These are phyloP conservation scores for Yarrowia deformans DNA, from an alignment of 805 yeast genomes.

Conservation along the genomic window DNA sequence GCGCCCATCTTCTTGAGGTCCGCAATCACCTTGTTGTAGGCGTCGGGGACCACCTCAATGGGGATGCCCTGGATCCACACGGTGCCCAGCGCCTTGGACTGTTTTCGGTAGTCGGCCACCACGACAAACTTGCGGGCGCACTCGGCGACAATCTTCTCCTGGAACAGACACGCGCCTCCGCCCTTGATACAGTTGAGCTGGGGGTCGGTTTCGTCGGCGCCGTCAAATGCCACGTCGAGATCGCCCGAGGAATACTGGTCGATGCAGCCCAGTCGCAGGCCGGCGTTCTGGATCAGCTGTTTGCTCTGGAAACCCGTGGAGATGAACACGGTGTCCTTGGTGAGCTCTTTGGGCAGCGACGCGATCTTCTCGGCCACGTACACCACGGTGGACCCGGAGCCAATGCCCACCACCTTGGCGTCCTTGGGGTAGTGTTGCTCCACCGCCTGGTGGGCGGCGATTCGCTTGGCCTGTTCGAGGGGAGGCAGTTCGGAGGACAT, in stretches of 20 bases:
- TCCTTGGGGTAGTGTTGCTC: constrained; percentile 77
- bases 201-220: constrained; percentile 95
- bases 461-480: constrained; percentile 84
- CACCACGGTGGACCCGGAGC: constrained; percentile 97
- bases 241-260: constrained; percentile 73
- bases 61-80: constrained; percentile 93
- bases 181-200: constrained; percentile 90
- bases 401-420: constrained; percentile 86
- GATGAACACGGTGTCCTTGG: constrained; percentile 71
- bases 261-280: constrained; percentile 76
- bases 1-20: constrained; percentile 74
- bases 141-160: constrained; percentile 91
- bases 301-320: constrained; percentile 98
- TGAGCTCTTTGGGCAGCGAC: constrained; percentile 57
- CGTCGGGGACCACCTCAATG: constrained; percentile 89
- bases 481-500: constrained; percentile 32
- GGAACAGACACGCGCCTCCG: constrained; percentile 98
- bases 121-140: constrained; percentile 78
- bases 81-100: constrained; percentile 73
- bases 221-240: constrained; percentile 94
- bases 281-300: constrained; percentile 81
- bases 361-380: constrained; percentile 95
- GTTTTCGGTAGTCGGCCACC: constrained; percentile 93
- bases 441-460: constrained; percentile 91
- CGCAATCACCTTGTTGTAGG: constrained; percentile 75